Evolutionary conservation across 1,284 basidiomycete genomes (phyloP), one percentile per base, ranked within the genome.

Genomic region (Heliocybe sulcata): DNA sequence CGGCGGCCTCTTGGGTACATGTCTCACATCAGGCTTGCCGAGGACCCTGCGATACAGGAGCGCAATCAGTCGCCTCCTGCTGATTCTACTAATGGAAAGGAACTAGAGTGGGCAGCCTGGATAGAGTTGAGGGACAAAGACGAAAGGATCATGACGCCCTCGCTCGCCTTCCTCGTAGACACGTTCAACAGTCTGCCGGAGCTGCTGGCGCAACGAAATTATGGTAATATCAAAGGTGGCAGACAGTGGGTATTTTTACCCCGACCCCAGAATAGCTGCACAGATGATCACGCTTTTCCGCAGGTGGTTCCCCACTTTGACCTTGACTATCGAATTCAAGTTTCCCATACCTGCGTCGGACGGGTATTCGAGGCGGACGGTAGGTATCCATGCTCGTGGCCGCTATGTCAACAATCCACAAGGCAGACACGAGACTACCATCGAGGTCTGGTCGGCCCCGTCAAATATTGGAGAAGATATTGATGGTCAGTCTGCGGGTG

Each of bases 361-460:
- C 0, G 47, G 55, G 11, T 66, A 77, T 59, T 72, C 81, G 0
- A 58, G 63, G 53, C 74, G 80, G 6, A 83, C 79, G 0, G 74
- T 83, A 3, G 82, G 79, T 2, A 27, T 83, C 2, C 84, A 80
- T 62, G 73, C 74, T 11, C 66, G 67, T 10, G 73, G 77, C 1
- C 70, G 71, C 11, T 84, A 82, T 61, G 59, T 80, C 54, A 73
- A 74, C 49, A 69, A 77, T 35, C 79, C 80, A 0, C 72, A 78
- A 55, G 75, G 74, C 9, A 69, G 82, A 52, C 82, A 86, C 59
- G 81, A 85, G 54, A 61, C 67, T 1, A 77, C 77, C 57, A 73
- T 77, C 0, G 84, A 85, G 59, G 67, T 85, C 8, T 87, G 83
- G 83, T 80, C 81, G 10, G 80, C 83, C 3, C 84, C 83, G 1